Evolutionary conservation across 2,329 filamentous ascomycete species (phyloP).

Genomic region (Venturiaceae sp.): DNA sequence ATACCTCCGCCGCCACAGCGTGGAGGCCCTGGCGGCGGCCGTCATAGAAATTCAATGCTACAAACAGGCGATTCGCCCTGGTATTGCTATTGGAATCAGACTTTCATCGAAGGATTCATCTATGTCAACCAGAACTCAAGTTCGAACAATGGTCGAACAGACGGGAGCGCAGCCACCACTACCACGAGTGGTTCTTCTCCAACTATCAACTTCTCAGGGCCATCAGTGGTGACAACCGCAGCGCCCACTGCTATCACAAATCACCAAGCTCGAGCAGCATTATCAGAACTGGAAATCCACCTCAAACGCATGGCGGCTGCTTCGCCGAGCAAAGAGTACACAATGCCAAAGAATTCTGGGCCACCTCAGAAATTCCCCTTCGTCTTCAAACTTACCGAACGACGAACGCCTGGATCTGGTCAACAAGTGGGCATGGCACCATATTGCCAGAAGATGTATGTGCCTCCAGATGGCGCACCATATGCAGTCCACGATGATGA

Average conservation of each 20-base stretch:
- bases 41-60: neutral
- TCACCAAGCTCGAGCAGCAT: neutral
- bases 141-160: neutral
- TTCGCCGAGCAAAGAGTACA: neutral
- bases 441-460: conserved; percentile 57
- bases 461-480: conserved; percentile 42
- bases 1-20: neutral
- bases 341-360: neutral
- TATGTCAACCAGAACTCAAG: conserved; percentile 40
- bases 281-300: neutral
- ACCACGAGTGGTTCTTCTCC: neutral
- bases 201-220: neutral
- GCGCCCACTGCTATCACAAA: neutral
- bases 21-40: neutral
- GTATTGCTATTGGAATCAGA: conserved; percentile 63
- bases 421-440: conserved; percentile 28
- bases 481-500: conserved; percentile 23
- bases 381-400: conserved; percentile 57
- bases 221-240: neutral
- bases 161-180: neutral
- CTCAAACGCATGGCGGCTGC: neutral
- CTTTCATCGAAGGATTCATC: conserved; percentile 57
- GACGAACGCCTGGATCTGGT: conserved; percentile 35
- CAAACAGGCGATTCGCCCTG: conserved; percentile 52
- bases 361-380: conserved; percentile 37